Evolutionary conservation across 495 filamentous ascomycete genomes (phyloP), one percentile per base, ranked within the genome.

Genomic region (Aspergillus indologenus): DNA sequence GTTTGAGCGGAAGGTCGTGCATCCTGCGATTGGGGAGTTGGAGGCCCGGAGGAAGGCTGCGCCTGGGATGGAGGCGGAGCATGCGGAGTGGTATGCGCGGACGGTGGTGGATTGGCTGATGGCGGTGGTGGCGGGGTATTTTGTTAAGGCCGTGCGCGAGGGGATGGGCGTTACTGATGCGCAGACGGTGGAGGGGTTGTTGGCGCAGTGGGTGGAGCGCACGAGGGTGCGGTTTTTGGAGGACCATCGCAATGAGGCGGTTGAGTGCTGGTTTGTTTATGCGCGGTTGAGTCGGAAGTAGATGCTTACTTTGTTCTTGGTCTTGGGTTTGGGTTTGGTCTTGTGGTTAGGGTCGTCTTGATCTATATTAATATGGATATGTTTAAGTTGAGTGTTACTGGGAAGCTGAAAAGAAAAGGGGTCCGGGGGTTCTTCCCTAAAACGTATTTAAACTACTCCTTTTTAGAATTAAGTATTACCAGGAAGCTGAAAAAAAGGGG

Each of bases 41-140:
- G 2, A n/a, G 45, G 19, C 7, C 9, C n/a, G 45, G 9, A 46
- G n/a, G 45, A 45, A 45, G 15, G n/a, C 1, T 7, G 12, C 43
- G 45, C 26, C 26, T 29, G 26, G 8, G 45, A n/a, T 18, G 45
- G 45, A 20, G 3, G 45, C 12, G 14, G 26, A 3, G 26, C 26
- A 29, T 29, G 9, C 45, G 14, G n/a, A n/a, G 12, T 46, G 45
- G 45, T 46, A 46, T 46, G 45, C 45, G 7, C 7, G 19, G 18
- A 46, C 45, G 14, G 45, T 46, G 3, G 45, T 20, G 45, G 45
- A 46, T 8, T 46, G 45, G 45, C 21, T 46, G 12, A 46, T 46
- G 45, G 45, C 45, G 3, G 45, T 46, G 7, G 45, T 46, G 45
- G 18, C 45, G 45, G 45, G 45, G 45, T 46, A 46, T 46, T 46